Base-by-base conservation (phyloP, 164 flowering plant species). In the Tetrastigma voinierianum region DNA sequence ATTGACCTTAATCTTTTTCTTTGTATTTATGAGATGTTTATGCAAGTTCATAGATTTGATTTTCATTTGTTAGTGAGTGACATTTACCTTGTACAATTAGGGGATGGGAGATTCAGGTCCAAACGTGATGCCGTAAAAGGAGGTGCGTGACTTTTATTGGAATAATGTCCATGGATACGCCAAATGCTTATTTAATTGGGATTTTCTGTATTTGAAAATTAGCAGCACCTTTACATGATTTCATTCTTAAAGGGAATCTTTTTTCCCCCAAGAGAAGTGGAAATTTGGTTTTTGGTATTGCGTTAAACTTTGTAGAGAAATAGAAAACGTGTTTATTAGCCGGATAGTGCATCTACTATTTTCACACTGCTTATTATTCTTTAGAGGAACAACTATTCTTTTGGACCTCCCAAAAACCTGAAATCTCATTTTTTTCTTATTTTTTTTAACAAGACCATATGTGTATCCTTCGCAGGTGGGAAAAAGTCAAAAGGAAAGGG, bases 41-140 rank as follows among this genome's bases (percentile, higher is more conserved):
- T 58, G 10, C 46, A 67, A 23, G 14, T 56, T 56, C 23, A 16
- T 32, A 59, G 48, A 11, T 49, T 49, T 13, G 4, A 46, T 43
- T 21, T 45, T 21, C 18, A 60, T 46, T 17, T 57, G 32, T 51
- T 54, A 10, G 64, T 60, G 51, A 62, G 60, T 77, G 75, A 62
- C 71, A 61, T 71, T 61, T 82, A 14, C 46, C 64, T 75, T 81
- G 56, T 70, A 64, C 71, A 73, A 57, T 51, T 78, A 95, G 97
- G n/a, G n/a, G 98, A 95, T 82, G 98, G 96, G 64, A 84, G 92
- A 77, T 95, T 83, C 92, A 91, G 91, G 78, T 88, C 98, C 76
- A 95, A 87, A 73, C 95, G 94, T 57, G 98, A 94, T 75, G 81
- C 92, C 59, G 80, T 96, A 66, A 90, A 89, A 83, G 96, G 96